Evolutionary conservation across 2,329 filamentous ascomycete species (phyloP).

Genomic region (Grosmannia penicillata): DNA sequence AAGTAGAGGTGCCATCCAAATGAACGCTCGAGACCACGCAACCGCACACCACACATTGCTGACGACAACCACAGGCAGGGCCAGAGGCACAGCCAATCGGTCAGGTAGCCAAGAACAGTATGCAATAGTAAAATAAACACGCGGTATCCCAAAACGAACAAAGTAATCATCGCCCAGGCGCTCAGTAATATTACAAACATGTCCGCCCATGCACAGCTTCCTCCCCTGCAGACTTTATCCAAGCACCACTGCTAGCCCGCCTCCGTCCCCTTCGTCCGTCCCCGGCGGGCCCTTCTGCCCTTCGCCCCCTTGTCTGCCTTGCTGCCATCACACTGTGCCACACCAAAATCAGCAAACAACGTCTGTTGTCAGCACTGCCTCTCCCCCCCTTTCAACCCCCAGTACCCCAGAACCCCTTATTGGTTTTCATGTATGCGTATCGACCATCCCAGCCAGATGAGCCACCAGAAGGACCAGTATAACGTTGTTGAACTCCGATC

Average conservation of each 20-base stretch:
- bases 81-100: background rate
- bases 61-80: background rate
- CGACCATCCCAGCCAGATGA: constrained; percentile 2
- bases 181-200: constrained; percentile 11
- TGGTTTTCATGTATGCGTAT: background rate
- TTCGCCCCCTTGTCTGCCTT: no score
- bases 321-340: no score
- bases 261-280: background rate
- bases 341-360: no score
- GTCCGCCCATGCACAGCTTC: background rate
- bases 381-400: background rate
- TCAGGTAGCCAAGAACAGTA: background rate
- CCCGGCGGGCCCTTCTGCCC: background rate
- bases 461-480: constrained; percentile 1
- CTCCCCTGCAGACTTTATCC: constrained; percentile 5
- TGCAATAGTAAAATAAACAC: background rate
- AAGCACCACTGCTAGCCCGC: background rate
- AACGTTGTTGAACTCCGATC: constrained; percentile 2
- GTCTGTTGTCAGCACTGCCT: background rate
- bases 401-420: background rate
- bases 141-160: constrained; percentile 1
- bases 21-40: no score
- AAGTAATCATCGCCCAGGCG: constrained; percentile 1
- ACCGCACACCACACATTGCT: no score
- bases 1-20: no score